Evolutionary conservation across 2,329 filamentous ascomycete species (phyloP), one percentile per base, ranked within the genome.

Genomic region (Pseudofabraea citricarpa): DNA sequence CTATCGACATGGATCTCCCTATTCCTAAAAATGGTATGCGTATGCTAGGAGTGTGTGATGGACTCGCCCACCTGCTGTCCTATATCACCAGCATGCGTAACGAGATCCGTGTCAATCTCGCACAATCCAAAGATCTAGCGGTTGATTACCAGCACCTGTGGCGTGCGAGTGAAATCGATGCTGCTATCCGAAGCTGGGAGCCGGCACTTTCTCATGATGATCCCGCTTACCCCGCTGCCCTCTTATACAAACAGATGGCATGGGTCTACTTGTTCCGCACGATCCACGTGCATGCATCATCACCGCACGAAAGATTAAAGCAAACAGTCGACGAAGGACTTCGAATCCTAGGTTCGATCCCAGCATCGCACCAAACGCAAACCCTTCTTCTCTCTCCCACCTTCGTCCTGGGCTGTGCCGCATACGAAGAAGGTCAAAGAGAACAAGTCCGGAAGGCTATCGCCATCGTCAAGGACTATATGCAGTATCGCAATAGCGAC

Each of bases 21-120:
- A 47, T 46, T 24, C 44, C 40, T 4, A 21, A 20, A 20, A 2
- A 18, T 21, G 35, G 35, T 15, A 56, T 56, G 9, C 71, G 77
- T n/a, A 71, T 95, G 4, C 71, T 95, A 5, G 90, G 90, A 18
- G 83, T 95, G 20, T 81, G 85, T 31, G 89, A 95, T 56, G 87
- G 87, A 1, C 70, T 95, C 2, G 90, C 95, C 59, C 75, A 77
- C 24, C 83, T 86, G 58, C 81, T 95, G 22, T 83, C 84, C 6
- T 80, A 87, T 56, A 91, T 94, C 47, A 89, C 87, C 2, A 77
- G 78, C 10, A 77, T 95, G 27, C 78, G 89, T 32, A 85, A 90
- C 61, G 74, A 73, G 2, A 85, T 95, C 48, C 79, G 90, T 5
- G 69, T 71, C 23, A 81, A 87, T 40, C 82, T 89, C 53, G 66